phyloP scores from a whole-genome alignment of 169 alveolate species.

The Cryptosporidium sp. region DNA sequence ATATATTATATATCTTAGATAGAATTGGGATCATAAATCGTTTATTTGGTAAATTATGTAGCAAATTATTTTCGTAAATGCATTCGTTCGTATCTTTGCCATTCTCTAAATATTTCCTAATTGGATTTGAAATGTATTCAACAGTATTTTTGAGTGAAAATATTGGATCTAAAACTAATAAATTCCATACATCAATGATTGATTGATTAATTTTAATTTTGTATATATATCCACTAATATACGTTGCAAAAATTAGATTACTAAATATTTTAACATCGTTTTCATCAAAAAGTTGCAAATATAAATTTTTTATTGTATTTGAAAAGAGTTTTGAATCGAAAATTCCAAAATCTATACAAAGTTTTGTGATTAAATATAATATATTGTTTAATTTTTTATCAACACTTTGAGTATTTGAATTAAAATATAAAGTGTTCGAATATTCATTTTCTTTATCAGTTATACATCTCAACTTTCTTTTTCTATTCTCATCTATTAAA shows the following conservation, averaged over 20 bases:
- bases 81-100: not conserved
- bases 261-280: not conserved
- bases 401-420: not conserved
- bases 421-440: not conserved
- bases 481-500: slow-evolving; percentile 7
- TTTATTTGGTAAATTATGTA: slow-evolving; percentile 11
- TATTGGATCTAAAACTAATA: slow-evolving; percentile 31
- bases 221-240: slow-evolving; percentile 35
- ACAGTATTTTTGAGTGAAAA: not conserved
- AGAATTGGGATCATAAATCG: slow-evolving; percentile 19
- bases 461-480: slow-evolving; percentile 40
- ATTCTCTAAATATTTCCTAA: not conserved
- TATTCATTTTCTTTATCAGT: slow-evolving; percentile 8
- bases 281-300: slow-evolving; percentile 6
- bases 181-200: slow-evolving; percentile 26
- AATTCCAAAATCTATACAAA: slow-evolving; percentile 66
- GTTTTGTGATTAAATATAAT: slow-evolving; percentile 31
- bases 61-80: not conserved
- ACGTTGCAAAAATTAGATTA: slow-evolving; percentile 31
- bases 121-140: not conserved
- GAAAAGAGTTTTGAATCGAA: slow-evolving; percentile 43
- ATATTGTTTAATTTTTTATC: slow-evolving; percentile 1
- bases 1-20: slow-evolving; percentile 15
- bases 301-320: slow-evolving; percentile 21
- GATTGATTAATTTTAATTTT: slow-evolving; percentile 9